Evolutionary conservation across 805 yeast genomes (phyloP), one percentile per base, ranked within the genome.

Genomic region (Priceomyces carsonii): DNA sequence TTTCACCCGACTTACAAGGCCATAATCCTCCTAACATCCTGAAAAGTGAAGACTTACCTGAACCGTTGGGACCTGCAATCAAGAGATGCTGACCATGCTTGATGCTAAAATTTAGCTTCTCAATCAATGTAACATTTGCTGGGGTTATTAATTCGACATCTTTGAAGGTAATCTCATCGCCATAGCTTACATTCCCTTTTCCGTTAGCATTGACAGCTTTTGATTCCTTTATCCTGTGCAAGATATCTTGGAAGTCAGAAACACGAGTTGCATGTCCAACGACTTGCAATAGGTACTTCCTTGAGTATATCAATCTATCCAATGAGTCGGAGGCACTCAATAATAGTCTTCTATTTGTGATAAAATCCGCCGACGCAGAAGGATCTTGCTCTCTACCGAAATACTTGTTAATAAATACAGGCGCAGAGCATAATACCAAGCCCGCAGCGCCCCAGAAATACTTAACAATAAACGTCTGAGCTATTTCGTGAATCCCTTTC

Each of bases 391-490:
- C 59, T 33, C 61, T 57, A 21, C 79, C 78, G 42, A 69, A 61
- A 35, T 77, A 74, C 33, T 79, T 69, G 40, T 72, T 68, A 51
- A 80, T 75, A 55, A 90, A 90, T 2, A 89, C 85, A 5, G 98
- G 97, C 3, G 90, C 79, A 2, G 96, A 80, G 61, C 97, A 90
- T 31, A 90, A 69, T 1, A 82, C 77, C 40, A 90, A 71, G 8
- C 98, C 98, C 20, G 93, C 87, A 2, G 96, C 98, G 43, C 98
- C 98, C 90, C 96, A 84, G 32, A 88, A 78, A 61, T 90, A 90
- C 63, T 90, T 90, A 42, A 90, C 90, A 35, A 88, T 80, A 50
- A 89, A 90, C 32, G 84, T 86, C 47, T 91, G 93, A 2, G 91
- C 85, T 47, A 86, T 76, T 53, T 89, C 89, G 60, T 89, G 91